Evolutionary conservation across 148 eudicot genomes (phyloP).

Genomic region (Persicaria tinctoria): DNA sequence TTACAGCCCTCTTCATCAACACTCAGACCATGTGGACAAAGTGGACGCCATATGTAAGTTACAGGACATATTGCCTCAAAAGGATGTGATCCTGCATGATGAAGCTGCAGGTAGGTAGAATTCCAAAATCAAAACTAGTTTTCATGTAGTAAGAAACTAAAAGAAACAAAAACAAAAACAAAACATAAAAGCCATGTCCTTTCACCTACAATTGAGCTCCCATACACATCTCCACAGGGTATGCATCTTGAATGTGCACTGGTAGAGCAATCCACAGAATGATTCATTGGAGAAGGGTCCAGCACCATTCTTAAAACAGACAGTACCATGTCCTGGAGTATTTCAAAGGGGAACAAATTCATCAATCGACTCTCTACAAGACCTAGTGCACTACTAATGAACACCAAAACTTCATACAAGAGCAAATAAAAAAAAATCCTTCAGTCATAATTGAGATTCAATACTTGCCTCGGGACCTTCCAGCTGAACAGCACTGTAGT

Average conservation of each 20-base stretch:
- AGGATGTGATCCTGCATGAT: conserved; percentile 33
- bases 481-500: conserved; percentile 55
- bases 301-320: conserved; percentile 44
- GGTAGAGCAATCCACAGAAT: conserved; percentile 23
- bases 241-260: conserved; percentile 15
- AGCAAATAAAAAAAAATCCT: not conserved
- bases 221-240: conserved; percentile 48
- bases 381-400: not conserved
- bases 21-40: conserved; percentile 18
- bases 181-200: not conserved
- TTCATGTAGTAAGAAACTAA: not conserved
- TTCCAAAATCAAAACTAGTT: not conserved
- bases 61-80: conserved; percentile 61
- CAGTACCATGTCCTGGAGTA: conserved; percentile 46
- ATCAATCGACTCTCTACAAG: not conserved
- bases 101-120: conserved; percentile 49
- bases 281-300: conserved; percentile 32
- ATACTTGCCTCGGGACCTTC: conserved; percentile 73
- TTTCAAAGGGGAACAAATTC: not conserved
- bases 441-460: conserved; percentile 15
- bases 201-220: conserved; percentile 65
- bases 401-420: not conserved
- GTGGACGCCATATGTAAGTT: conserved; percentile 73
- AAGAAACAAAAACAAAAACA: not conserved
- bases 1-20: conserved; percentile 16